Evolutionary conservation across 306 rosid species (phyloP).

Genomic region (Mimosa pudica): DNA sequence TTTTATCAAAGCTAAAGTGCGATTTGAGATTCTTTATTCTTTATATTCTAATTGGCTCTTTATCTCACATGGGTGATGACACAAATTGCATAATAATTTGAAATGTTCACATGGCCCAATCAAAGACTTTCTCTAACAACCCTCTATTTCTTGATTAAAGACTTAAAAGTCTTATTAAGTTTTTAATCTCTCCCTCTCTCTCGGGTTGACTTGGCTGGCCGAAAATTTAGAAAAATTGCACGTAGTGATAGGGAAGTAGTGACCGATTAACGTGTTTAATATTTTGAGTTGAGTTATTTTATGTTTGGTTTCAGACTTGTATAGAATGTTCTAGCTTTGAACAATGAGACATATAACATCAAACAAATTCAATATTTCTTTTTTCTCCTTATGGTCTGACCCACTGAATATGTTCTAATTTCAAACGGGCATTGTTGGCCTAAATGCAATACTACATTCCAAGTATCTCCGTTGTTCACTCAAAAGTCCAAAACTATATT

Average conservation of each 20-base stretch:
- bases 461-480: constrained; percentile 15
- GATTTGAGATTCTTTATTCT: not conserved
- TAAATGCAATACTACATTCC: constrained; percentile 16
- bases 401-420: constrained; percentile 17
- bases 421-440: constrained; percentile 20
- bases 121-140: constrained; percentile 2
- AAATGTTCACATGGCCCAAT: constrained; percentile 24
- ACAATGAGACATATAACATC: not conserved
- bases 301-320: constrained; percentile 31
- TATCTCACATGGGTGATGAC: constrained; percentile 9
- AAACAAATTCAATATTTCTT: not conserved
- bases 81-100: constrained; percentile 10
- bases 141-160: not conserved
- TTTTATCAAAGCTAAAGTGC: not conserved
- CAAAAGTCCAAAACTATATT: not conserved
- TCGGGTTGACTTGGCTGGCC: constrained; percentile 21
- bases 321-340: not conserved
- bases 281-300: not conserved
- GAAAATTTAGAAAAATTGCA: constrained; percentile 23
- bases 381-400: not conserved
- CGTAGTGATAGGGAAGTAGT: not conserved
- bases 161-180: not conserved
- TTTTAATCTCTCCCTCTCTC: not conserved
- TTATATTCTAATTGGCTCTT: not conserved
- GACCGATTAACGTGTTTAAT: not conserved